phyloP scores from a whole-genome alignment of 2,329 filamentous ascomycete species.

The Sclerotinia sclerotiorum region DNA sequence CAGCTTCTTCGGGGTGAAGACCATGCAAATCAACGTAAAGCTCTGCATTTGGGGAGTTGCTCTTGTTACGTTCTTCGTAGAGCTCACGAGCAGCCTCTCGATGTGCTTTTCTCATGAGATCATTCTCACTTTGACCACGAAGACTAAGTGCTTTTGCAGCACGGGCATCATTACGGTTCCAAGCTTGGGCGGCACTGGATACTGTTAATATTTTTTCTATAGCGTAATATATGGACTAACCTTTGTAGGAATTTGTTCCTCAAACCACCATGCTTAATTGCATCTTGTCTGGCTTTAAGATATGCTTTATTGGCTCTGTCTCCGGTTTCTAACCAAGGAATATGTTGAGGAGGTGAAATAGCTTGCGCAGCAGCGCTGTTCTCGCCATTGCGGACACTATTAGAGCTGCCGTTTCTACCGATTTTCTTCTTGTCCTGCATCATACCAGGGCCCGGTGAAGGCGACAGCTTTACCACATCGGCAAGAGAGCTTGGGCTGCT shows the following conservation, averaged over 20 bases:
- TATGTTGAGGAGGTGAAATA: conserved; percentile 84
- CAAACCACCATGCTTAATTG: conserved; percentile 94
- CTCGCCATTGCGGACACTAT: conserved; percentile 66
- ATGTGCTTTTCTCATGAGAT: conserved; percentile 95
- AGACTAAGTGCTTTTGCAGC: conserved; percentile 93
- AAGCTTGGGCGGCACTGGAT: conserved; percentile 85
- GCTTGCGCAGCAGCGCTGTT: conserved; percentile 79
- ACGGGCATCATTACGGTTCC: conserved; percentile 96
- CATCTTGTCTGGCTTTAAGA: conserved; percentile 89
- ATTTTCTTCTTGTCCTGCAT: conserved; percentile 61
- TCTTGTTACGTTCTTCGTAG: conserved; percentile 90
- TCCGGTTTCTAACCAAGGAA: conserved; percentile 95
- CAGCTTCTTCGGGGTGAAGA: conserved; percentile 96
- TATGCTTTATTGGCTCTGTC: conserved; percentile 89
- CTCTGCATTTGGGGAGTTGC: conserved; percentile 59
- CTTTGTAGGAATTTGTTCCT: conserved; percentile 97
- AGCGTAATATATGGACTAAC: conserved; percentile 47
- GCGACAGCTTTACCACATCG: conserved; percentile 93
- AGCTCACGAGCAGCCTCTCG: conserved; percentile 88
- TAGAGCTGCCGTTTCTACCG: conserved; percentile 63
- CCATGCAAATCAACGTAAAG: conserved; percentile 95
- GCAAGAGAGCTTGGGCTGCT: conserved; percentile 73
- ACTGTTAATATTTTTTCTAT: conserved; percentile 27
- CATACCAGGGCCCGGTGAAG: conserved; percentile 69
- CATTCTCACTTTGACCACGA: conserved; percentile 93